Conservation (phyloP, 306 rosid genomes). For the Quercus wislizeni region DNA sequence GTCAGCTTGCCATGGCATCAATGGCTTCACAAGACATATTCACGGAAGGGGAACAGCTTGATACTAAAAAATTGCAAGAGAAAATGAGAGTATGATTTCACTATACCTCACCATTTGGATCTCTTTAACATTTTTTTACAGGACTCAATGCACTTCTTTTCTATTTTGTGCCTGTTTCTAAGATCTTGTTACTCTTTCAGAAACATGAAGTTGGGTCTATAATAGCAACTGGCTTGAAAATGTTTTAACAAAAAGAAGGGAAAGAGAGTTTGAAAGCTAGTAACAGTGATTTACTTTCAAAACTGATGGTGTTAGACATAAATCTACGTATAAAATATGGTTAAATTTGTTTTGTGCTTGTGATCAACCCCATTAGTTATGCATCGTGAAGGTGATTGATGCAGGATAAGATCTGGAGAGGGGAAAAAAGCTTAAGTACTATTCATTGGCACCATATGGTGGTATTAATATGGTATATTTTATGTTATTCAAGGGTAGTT, state of each 20-base stretch:
- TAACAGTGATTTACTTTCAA: not conserved
- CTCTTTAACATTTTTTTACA: not conserved
- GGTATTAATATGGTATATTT: too few relatives aligned
- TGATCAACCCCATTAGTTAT: not conserved
- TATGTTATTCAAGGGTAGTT: too few relatives aligned
- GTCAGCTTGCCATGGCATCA: constrained; percentile 97
- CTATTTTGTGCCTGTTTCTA: not conserved
- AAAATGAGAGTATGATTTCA: constrained; percentile 73
- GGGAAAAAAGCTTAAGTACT: too few relatives aligned
- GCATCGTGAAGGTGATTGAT: not conserved
- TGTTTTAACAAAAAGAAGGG: not conserved
- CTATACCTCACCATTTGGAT: too few relatives aligned
- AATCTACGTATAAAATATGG: not conserved
- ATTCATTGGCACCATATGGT: too few relatives aligned
- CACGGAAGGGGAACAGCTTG: constrained; percentile 84
- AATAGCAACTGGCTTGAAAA: not conserved
- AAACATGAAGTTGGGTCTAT: not conserved
- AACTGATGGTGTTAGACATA: not conserved
- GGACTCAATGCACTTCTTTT: not conserved
- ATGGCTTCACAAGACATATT: constrained; percentile 93
- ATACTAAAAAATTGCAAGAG: constrained; percentile 84
- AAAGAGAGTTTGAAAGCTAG: not conserved
- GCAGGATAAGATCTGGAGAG: too few relatives aligned
- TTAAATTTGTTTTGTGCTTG: not conserved
- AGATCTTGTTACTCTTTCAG: not conserved